Evolutionary conservation across 139 green algal genomes (phyloP).

Genomic region (Astrephomene gubernaculifera): DNA sequence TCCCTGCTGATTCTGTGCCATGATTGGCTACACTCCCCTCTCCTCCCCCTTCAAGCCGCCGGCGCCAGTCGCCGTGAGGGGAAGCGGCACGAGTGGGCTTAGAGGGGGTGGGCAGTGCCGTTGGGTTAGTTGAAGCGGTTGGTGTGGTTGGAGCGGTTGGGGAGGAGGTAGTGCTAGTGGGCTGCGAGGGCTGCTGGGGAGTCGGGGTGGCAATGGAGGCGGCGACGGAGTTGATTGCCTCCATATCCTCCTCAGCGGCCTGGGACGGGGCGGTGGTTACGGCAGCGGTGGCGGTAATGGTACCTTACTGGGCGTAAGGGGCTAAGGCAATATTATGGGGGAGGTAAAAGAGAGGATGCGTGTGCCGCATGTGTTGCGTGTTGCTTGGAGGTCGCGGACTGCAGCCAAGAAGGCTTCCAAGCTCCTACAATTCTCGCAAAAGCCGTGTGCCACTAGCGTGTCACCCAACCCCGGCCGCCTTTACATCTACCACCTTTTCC

Average conservation of each 20-base stretch:
- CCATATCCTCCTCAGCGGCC: conserved; percentile 13
- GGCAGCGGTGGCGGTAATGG: background rate
- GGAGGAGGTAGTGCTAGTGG: too few species aligned
- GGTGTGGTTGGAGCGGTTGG: background rate
- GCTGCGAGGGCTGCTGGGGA: background rate
- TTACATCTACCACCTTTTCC: too few species aligned
- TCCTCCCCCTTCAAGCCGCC: background rate
- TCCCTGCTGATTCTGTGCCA: background rate
- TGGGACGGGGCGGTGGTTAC: background rate
- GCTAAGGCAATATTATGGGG: background rate
- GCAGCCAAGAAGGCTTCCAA: too few species aligned
- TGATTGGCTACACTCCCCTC: background rate
- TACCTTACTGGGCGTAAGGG: background rate
- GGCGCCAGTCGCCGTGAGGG: conserved; percentile 12
- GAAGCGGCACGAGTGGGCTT: background rate
- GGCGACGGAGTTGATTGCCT: background rate
- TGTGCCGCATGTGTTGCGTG: background rate
- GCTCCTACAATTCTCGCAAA: too few species aligned
- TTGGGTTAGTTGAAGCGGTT: background rate
- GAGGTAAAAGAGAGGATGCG: background rate
- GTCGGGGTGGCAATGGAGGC: background rate
- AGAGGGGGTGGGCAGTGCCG: background rate
- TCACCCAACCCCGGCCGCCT: too few species aligned
- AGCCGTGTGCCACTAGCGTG: too few species aligned
- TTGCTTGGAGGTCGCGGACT: too few species aligned